Base-by-base conservation (phyloP, 139 green algal species). In the Zygnema cylindricum region DNA sequence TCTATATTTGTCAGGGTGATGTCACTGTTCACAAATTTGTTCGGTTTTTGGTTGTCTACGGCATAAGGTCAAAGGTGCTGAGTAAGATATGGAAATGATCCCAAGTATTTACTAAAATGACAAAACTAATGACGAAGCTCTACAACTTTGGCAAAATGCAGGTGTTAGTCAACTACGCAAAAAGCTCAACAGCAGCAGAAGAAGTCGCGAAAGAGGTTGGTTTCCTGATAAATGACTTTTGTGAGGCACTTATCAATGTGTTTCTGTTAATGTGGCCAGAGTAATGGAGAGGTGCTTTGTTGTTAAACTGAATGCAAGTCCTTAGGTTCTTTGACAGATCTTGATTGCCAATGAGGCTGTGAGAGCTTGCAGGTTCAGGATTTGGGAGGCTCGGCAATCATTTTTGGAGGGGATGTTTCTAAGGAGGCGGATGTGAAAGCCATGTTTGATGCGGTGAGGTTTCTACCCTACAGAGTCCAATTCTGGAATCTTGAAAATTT, bases 151-250 rank as follows among this genome's bases (percentile, higher is more conserved):
- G n/a, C n/a, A n/a, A n/a, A n/a, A n/a, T 87, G 63, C 82, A 88
- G 82, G 82, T 88, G 82, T 23, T 88, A 7, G 82, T 88, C 69
- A 88, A 88, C 82, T 88, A 88, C 32, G 63, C 82, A 22, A 38
- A 73, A 16, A 75, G 23, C 32, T 87, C 82, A 7, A 40, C 63
- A 7, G 22, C 30, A 39, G 82, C 82, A 38, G 82, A 88, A 25
- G 69, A 38, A 39, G 82, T 88, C 7, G 82, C 95, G 0, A 82
- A 93, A 1, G 82, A 92, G 86, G 93, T 96, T 30, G 30, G 57
- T 73, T 30, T 35, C 25, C 30, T 73, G 57, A 35, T 73, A 35
- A 30, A 73, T 30, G 30, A 73, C 57, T 73, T 73, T 25, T 73
- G 25, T n/a, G n/a, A n/a, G n/a, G n/a, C 57, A 73, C 30, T 73